phyloP scores from a whole-genome alignment of 2,329 filamentous ascomycete species.

The Botryotinia calthae region DNA sequence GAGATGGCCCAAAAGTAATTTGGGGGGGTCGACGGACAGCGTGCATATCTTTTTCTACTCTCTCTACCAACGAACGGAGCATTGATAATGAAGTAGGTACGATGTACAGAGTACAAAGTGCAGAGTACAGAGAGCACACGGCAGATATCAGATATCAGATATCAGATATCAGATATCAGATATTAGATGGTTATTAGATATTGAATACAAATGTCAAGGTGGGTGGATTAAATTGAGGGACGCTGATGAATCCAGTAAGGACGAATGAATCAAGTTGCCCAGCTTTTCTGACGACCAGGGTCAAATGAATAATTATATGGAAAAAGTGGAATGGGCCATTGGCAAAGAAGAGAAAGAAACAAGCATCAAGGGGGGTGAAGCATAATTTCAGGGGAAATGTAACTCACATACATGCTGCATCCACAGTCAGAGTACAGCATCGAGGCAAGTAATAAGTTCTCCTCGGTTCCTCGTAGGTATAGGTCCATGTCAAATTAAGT shows the following conservation, averaged over 20 bases:
- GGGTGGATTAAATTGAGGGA: neutral
- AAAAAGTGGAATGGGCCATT: neutral
- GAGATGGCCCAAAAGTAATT: neutral
- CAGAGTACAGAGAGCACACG: neutral
- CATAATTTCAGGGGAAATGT: slow-evolving; percentile 12
- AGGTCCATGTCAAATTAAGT: neutral
- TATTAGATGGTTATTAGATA: too few relatives aligned
- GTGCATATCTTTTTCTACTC: neutral
- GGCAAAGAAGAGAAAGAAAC: neutral
- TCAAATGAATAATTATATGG: too few relatives aligned
- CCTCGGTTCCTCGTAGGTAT: too few relatives aligned
- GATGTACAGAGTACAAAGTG: too few relatives aligned
- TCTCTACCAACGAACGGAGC: neutral
- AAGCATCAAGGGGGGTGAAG: neutral
- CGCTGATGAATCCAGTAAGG: neutral
- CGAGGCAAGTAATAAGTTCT: too few relatives aligned
- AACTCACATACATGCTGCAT: too few relatives aligned
- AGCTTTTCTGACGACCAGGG: neutral
- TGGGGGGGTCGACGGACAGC: neutral
- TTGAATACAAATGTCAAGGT: neutral
- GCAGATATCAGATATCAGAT: too few relatives aligned
- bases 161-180: too few relatives aligned
- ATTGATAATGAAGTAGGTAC: neutral
- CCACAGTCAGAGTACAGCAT: neutral
- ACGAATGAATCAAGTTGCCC: neutral